phyloP scores from a whole-genome alignment of 768 basidiomycete genomes.

The Tylopilus plumbeoviolaceoides region DNA sequence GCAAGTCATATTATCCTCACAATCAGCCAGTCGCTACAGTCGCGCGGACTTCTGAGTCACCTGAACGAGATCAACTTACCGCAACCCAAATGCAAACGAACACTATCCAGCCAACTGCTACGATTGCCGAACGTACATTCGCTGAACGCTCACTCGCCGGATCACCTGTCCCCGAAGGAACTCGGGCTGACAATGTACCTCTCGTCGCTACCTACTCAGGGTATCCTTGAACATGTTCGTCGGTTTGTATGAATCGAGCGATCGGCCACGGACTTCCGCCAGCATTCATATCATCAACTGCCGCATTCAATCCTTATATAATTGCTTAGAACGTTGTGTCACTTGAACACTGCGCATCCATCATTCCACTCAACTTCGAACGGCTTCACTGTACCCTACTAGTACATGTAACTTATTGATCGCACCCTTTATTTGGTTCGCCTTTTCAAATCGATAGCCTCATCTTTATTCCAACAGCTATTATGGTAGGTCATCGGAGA shows the following conservation, averaged over 20 bases:
- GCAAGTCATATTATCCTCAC: conserved; percentile 86
- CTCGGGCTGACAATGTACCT: conserved; percentile 42
- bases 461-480: not conserved
- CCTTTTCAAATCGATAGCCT: not conserved
- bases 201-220: conserved; percentile 24
- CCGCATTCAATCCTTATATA: conserved; percentile 7
- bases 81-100: conserved; percentile 36
- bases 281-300: conserved; percentile 1
- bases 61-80: conserved; percentile 24
- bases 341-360: not conserved
- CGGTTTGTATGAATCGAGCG: not conserved
- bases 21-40: conserved; percentile 55
- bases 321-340: not conserved
- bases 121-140: conserved; percentile 38
- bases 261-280: not conserved
- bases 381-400: conserved; percentile 7
- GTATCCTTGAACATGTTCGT: conserved; percentile 5
- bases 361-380: not conserved
- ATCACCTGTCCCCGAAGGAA: conserved; percentile 33
- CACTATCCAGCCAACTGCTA: conserved; percentile 41
- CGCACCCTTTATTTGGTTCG: too few relatives aligned
- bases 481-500: too few relatives aligned
- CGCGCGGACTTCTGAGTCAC: conserved; percentile 27
- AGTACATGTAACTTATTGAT: conserved; percentile 8
- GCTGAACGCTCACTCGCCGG: conserved; percentile 41